Conservation (phyloP, 148 eudicot genomes). For the Pouteria glomerata region DNA sequence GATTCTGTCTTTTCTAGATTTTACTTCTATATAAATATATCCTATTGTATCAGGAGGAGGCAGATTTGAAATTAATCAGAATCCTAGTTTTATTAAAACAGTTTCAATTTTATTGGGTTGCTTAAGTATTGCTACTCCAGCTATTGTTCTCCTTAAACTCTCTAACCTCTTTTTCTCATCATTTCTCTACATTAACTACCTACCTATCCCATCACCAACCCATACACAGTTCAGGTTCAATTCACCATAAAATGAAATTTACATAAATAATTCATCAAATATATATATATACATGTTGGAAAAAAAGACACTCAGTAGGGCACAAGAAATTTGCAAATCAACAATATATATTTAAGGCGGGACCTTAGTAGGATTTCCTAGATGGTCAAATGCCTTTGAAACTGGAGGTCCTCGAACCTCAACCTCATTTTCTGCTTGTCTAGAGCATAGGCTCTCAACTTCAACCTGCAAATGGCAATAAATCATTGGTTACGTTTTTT, state of each 20-base stretch:
- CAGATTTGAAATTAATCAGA: no score
- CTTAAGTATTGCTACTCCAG: no score
- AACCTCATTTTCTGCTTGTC: conserved; percentile 62
- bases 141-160: no score
- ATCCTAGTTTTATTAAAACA: no score
- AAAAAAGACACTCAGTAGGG: neutral
- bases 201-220: neutral
- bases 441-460: conserved; percentile 60
- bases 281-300: neutral
- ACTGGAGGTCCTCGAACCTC: conserved; percentile 98
- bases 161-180: no score
- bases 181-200: no score
- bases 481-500: neutral
- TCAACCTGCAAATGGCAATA: conserved; percentile 42
- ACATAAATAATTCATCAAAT: neutral
- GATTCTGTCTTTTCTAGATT: no score
- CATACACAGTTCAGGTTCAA: neutral
- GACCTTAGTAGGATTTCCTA: conserved; percentile 95
- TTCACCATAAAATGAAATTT: neutral
- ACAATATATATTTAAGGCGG: conserved; percentile 9
- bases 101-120: no score
- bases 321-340: neutral
- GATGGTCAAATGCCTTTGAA: conserved; percentile 83
- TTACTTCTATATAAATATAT: no score
- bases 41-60: no score